phyloP scores from a whole-genome alignment of 192 early-diverging fungal genomes.

The Coemansia sp. region DNA sequence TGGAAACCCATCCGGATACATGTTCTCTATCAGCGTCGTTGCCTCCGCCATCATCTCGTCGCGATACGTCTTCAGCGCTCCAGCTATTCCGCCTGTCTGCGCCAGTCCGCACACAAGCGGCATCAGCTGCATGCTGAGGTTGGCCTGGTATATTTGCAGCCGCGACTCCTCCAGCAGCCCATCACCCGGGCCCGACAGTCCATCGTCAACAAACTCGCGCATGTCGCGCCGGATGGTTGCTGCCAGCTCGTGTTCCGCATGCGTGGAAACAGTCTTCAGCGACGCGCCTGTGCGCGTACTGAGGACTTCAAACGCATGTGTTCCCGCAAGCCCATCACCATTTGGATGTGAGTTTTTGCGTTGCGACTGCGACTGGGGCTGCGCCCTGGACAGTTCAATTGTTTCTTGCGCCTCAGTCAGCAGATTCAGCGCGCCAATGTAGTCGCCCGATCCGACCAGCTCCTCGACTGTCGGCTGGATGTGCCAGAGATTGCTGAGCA shows the following conservation, averaged over 20 bases:
- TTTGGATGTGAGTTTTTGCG: not conserved
- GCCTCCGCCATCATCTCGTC: constrained; percentile 75
- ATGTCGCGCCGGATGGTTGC: constrained; percentile 53
- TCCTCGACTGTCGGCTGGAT: constrained; percentile 83
- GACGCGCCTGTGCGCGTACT: constrained; percentile 26
- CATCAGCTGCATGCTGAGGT: constrained; percentile 57
- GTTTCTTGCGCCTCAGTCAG: constrained; percentile 78
- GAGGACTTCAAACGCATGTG: constrained; percentile 34
- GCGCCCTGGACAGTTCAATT: constrained; percentile 23
- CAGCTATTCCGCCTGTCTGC: constrained; percentile 66
- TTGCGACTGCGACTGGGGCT: not conserved
- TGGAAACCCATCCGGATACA: constrained; percentile 51
- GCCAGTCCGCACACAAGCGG: constrained; percentile 80
- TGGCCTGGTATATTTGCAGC: constrained; percentile 53
- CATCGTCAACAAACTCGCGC: constrained; percentile 51
- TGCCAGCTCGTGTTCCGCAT: constrained; percentile 48
- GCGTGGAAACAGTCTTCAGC: constrained; percentile 15
- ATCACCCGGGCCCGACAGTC: constrained; percentile 26
- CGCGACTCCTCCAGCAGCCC: constrained; percentile 24
- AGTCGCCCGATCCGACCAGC: constrained; percentile 76
- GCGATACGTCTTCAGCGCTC: constrained; percentile 74
- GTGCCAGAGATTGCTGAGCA: constrained; percentile 74
- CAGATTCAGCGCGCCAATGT: constrained; percentile 85
- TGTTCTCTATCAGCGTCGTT: constrained; percentile 74
- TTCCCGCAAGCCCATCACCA: constrained; percentile 15